These are phyloP conservation scores for Atkinsonella texensis DNA, from an alignment of 2,329 filamentous ascomycete genomes.

Conservation along the genomic window DNA sequence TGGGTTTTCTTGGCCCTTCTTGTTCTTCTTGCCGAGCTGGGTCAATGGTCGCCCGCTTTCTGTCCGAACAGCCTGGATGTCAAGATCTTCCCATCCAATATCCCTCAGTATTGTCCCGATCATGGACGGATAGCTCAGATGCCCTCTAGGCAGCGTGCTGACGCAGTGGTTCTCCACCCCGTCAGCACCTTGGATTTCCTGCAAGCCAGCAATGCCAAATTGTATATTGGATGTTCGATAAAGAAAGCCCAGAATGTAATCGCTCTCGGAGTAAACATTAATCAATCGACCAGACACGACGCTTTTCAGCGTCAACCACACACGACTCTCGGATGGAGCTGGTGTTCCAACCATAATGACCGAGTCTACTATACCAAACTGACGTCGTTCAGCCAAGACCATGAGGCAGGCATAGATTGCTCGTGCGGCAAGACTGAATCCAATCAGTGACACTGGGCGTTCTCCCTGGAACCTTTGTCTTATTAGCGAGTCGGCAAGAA, in stretches of 20 bases:
- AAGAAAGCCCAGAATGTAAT: conserved; percentile 79
- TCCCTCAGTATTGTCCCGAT: conserved; percentile 54
- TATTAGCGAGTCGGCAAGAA: conserved; percentile 69
- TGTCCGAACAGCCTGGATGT: conserved; percentile 19
- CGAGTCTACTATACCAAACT: conserved; percentile 78
- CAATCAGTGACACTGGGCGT: conserved; percentile 66
- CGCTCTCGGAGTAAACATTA: conserved; percentile 80
- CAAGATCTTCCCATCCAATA: conserved; percentile 57
- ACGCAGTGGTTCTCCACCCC: conserved; percentile 58
- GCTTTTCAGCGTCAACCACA: conserved; percentile 68
- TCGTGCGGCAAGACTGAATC: conserved; percentile 71
- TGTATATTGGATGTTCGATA: conserved; percentile 75
- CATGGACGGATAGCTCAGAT: conserved; percentile 58
- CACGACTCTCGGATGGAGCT: conserved; percentile 55
- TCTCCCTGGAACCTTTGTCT: conserved; percentile 69
- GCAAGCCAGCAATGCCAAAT: conserved; percentile 73
- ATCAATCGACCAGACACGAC: conserved; percentile 76
- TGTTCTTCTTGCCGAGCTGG: conserved; percentile 3
- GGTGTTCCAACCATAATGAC: conserved; percentile 77
- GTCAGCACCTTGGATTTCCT: conserved; percentile 55
- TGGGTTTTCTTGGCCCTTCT: background rate
- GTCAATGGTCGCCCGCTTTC: conserved; percentile 9
- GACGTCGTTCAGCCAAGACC: conserved; percentile 64
- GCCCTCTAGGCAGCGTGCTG: conserved; percentile 52
- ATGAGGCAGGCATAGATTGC: conserved; percentile 78